These are phyloP conservation scores for Maudiozyma pseudohumilis DNA, from an alignment of 805 yeast genomes.

Conservation along the genomic window DNA sequence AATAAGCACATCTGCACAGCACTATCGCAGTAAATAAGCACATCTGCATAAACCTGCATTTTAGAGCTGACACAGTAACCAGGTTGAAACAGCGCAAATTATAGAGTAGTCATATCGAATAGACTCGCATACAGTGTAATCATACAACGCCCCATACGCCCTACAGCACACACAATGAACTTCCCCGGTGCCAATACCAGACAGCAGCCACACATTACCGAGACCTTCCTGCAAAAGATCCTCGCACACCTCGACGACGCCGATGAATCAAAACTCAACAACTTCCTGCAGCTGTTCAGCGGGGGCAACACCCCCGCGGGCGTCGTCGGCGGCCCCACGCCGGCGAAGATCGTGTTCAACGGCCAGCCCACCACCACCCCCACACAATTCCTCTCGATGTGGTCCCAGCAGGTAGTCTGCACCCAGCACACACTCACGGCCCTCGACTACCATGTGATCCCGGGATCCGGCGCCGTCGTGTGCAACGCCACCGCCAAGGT, in stretches of 20 bases:
- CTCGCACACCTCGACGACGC: slow-evolving; percentile 29
- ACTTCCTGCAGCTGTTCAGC: slow-evolving; percentile 21
- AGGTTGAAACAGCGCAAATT: too few relatives aligned
- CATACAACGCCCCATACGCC: slow-evolving; percentile 1
- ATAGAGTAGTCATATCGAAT: too few relatives aligned
- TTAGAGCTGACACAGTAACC: too few relatives aligned
- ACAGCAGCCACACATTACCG: slow-evolving; percentile 21
- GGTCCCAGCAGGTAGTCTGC: slow-evolving; percentile 28
- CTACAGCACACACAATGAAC: neutral
- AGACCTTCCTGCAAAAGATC: slow-evolving; percentile 26
- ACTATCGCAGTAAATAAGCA: too few relatives aligned
- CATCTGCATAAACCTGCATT: too few relatives aligned
- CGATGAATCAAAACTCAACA: slow-evolving; percentile 23
- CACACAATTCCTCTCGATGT: slow-evolving; percentile 22
- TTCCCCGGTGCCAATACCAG: slow-evolving; percentile 1
- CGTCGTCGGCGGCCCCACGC: too few relatives aligned
- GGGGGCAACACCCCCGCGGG: slow-evolving; percentile 2
- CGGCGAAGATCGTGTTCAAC: slow-evolving; percentile 26
- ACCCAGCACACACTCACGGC: slow-evolving; percentile 57
- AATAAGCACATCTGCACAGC: too few relatives aligned
- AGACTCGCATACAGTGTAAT: too few relatives aligned
- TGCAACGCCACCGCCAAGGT: slow-evolving; percentile 49
- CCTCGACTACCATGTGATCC: slow-evolving; percentile 56
- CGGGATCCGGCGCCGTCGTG: slow-evolving; percentile 49
- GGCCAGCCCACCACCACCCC: slow-evolving; percentile 25